Base-by-base conservation (phyloP, 140 eudicot genomes). In the Anethum foeniculum region DNA sequence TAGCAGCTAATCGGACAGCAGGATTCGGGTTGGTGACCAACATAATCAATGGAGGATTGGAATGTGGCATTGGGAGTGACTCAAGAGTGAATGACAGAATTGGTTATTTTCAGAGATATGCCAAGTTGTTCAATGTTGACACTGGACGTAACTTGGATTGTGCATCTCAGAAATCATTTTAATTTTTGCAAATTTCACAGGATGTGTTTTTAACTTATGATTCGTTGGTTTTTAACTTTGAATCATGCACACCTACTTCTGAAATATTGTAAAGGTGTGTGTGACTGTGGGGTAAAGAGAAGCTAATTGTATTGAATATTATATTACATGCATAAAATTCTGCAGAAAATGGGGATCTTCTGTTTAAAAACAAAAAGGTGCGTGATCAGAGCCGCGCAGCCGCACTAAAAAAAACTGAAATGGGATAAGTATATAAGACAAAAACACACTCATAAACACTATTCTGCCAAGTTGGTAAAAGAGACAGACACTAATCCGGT, bases 21-120 rank as follows among this genome's bases (percentile, higher is more conserved):
- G 88, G 86, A 15, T 85, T 23, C 36, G 86, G 88, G 43, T 28
- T 85, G 41, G 84, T 79, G 4, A 85, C 86, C 16, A 82, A 82
- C 77, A 82, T 82, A 15, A 80, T 85, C 56, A 85, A 82, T 60
- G 88, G 86, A 32, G 88, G 86, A 32, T 77, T 82, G 1, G 88
- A 85, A 49, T 85, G 86, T 41, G 84, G 88, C 1, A 75, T 80
- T 7, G 86, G 80, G 12, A 76, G 76, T 10, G 81, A 79, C n/a
- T 71, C 69, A 21, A 80, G 75, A 32, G 88, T 82, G 7, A 65
- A 60, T 7, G 88, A 82, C 47, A 83, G 86, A 16, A 79, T 85
- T 39, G 88, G 86, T 65, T 85, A 28, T 79, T 85, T 82, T 77
- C 79, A 85, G 64, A 81, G 88, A 82, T 85, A 85, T 46, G 81